Percentiles rank a stretch among this genome's conserved stretches.
These are phyloP conservation scores for Citrus trifoliata DNA, from an alignment of 345 rosid genomes.

Conservation along the genomic window DNA sequence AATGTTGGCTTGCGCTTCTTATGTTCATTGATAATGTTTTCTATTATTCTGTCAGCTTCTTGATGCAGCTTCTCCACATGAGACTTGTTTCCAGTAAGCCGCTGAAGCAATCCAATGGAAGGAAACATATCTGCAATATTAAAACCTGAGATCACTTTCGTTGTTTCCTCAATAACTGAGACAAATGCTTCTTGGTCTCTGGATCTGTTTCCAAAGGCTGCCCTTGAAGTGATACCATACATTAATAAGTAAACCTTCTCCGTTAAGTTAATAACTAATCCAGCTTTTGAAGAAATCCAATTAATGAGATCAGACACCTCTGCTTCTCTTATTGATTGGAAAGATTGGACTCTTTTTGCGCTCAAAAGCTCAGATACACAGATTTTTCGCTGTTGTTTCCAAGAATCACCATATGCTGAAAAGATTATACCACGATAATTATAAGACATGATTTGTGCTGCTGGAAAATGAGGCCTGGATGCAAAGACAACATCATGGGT, in stretches of 20 bases:
- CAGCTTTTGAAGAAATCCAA: not conserved
- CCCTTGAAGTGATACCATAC: not conserved
- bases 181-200: not conserved
- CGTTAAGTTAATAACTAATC: not conserved
- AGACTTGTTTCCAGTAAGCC: slow-evolving; percentile 8
- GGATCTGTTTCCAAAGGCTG: not conserved
- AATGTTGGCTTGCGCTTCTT: not conserved
- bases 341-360: not conserved
- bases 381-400: slow-evolving; percentile 14
- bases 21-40: slow-evolving; percentile 16
- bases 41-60: slow-evolving; percentile 9
- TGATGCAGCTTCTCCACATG: slow-evolving; percentile 9
- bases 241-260: not conserved
- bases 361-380: not conserved
- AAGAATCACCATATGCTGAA: slow-evolving; percentile 5
- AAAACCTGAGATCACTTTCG: not conserved
- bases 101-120: slow-evolving; percentile 16
- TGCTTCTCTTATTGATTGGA: slow-evolving; percentile 17
- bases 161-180: not conserved
- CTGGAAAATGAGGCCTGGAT: slow-evolving; percentile 12
- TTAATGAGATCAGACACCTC: slow-evolving; percentile 6
- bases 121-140: slow-evolving; percentile 24
- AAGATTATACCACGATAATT: not conserved
- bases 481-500: slow-evolving; percentile 27
- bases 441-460: not conserved